Evolutionary conservation across 2,329 filamentous ascomycete genomes (phyloP), one percentile per base, ranked within the genome.

Genomic region (Colletotrichum chrysophilum): DNA sequence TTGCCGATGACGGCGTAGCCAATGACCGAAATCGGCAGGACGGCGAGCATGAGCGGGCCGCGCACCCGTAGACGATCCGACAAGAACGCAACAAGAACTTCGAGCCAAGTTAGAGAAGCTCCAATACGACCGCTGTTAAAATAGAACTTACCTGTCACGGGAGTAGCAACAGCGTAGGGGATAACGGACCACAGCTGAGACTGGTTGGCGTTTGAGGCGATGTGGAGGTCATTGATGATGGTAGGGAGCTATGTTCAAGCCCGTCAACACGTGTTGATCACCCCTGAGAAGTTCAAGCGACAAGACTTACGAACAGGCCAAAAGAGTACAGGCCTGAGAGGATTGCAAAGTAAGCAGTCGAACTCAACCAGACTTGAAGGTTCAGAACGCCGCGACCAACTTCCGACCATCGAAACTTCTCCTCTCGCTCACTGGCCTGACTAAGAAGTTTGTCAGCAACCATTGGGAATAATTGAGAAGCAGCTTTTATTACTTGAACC

Each of bases 1-100:
- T 91, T 90, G 76, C 90, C 90, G 71, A 94, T 93, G 9, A 90
- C 89, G 0, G 88, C 92, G 78, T 94, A 94, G 18, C 93, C 93
- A 21, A 89, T 85, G 70, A 94, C 93, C 28, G 92, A 91, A 64
- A 94, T 85, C 10, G 91, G 91, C 0, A 94, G 85, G 1, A 90
- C 91, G 81, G 86, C 88, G 4, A 94, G 88, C 90, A 94, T 93
- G 52, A 94, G 83, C 2, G 89, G 83, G 2, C 92, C 92, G 56
- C 92, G 88, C 3, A 92, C 84, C 34, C 88, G 88, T 71, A 93
- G 84, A n/a, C 87, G 88, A 79, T 94, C 92, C 0, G 92, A 93
- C 9, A 92, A 30, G 52, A 93, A 84, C 26, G 92, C 90, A 4
- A 90, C 85, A 38, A 87, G 76, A 16, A 92, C 90, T 84, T 62